These are phyloP conservation scores for Vararia minispora DNA, from an alignment of 768 basidiomycete species.

Conservation along the genomic window DNA sequence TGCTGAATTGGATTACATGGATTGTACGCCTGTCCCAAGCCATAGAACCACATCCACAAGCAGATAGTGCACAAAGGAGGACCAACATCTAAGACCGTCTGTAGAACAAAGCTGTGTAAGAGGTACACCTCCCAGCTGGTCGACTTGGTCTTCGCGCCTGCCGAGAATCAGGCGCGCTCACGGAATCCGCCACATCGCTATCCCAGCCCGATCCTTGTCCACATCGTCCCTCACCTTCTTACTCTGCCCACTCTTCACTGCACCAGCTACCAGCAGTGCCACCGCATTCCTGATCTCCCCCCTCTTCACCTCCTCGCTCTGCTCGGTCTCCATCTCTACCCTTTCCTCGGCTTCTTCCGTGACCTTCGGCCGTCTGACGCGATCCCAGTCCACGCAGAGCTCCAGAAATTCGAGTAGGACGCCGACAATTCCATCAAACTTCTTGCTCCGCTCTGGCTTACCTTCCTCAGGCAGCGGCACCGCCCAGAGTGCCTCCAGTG, in stretches of 20 bases:
- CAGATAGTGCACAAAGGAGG: no score
- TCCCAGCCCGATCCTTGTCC: conserved; percentile 45
- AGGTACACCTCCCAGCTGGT: not conserved
- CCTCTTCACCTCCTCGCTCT: conserved; percentile 20
- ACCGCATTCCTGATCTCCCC: conserved; percentile 37
- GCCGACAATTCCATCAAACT: conserved; percentile 41
- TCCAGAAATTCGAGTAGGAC: conserved; percentile 50
- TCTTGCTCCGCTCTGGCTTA: conserved; percentile 22
- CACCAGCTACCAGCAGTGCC: conserved; percentile 39
- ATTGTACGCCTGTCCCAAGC: no score
- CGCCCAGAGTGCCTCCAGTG: conserved; percentile 46
- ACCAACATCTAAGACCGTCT: no score
- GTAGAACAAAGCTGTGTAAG: no score
- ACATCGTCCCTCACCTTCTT: conserved; percentile 45
- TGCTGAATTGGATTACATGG: no score
- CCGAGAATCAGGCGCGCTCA: conserved; percentile 14
- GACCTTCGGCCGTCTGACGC: conserved; percentile 26
- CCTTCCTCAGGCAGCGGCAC: conserved; percentile 29
- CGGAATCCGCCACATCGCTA: conserved; percentile 59
- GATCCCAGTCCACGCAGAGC: conserved; percentile 51
- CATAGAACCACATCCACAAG: no score
- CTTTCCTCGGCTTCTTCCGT: conserved; percentile 11
- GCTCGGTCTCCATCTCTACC: conserved; percentile 7
- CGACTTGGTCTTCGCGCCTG: not conserved
- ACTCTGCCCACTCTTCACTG: conserved; percentile 40